Evolutionary conservation across 2,329 filamentous ascomycete genomes (phyloP), one percentile per base, ranked within the genome.

Genomic region (Fusarium euwallaceae): DNA sequence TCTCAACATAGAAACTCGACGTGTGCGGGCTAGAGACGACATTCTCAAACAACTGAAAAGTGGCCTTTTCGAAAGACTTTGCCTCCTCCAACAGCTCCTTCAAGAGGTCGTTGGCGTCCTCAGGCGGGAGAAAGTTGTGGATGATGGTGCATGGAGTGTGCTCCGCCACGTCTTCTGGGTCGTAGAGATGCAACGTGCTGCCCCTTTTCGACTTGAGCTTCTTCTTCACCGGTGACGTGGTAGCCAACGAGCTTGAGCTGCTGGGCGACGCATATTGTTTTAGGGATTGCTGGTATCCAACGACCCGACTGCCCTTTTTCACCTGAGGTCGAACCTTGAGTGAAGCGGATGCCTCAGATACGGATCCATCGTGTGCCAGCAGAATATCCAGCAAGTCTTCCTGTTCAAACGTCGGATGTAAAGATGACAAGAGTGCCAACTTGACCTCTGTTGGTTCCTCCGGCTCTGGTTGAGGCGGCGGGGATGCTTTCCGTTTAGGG

Each of bases 81-180:
- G 93, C 88, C 83, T 98, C 95, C 2, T 88, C 84, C 1, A 98
- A 83, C 41, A 98, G 87, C 81, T 98, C 95, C 36, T 83, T 81
- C 1, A 98, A 86, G 14, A 99, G 86, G 1, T 88, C 87, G 73
- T 95, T 92, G 43, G 97, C 96, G 68, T 93, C 87, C 2, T 92
- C 86, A 0, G 87, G 34, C 0, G 94, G 91, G 0, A 99, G 86
- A 77, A 98, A 98, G 79, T 98, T 97, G 83, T 97, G 95, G 65
- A 98, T 91, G 74, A 98, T 93, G 12, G 94, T 95, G 83, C 95
- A 98, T 1, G 97, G 95, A 0, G 96, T 98, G 79, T 97, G 90
- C 27, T 90, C 88, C 59, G 94, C 93, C 55, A 98, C 90, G 77
- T 98, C 95, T 43, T 91, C 87, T 0, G 95, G 94, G 48, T 94